Evolutionary conservation across 306 rosid genomes (phyloP).

Genomic region (Corylus heterophylla): DNA sequence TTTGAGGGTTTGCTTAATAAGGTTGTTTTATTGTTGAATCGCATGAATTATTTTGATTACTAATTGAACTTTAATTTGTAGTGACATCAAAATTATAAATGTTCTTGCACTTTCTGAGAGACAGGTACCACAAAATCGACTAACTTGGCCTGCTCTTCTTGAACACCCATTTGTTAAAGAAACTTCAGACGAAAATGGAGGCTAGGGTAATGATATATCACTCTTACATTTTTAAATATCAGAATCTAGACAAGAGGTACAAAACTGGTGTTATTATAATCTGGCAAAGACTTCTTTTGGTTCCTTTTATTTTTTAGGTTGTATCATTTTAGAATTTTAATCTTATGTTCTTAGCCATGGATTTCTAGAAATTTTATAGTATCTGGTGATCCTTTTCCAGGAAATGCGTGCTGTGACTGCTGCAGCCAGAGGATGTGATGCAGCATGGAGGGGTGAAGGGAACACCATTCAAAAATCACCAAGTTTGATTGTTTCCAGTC

Average conservation of each 20-base stretch:
- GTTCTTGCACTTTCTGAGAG: constrained; percentile 27
- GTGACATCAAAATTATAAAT: constrained; percentile 16
- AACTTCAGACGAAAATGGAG: constrained; percentile 51
- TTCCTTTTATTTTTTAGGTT: background rate
- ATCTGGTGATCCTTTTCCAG: constrained; percentile 40
- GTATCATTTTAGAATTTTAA: background rate
- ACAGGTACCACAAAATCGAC: constrained; percentile 90
- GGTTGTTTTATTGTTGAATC: constrained; percentile 52
- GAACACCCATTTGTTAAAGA: constrained; percentile 96
- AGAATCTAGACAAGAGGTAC: background rate
- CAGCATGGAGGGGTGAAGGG: constrained; percentile 56
- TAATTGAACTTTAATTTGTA: constrained; percentile 25
- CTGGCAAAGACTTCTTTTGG: background rate
- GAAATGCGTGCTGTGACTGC: constrained; percentile 46
- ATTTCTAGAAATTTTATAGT: background rate
- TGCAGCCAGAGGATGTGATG: constrained; percentile 44
- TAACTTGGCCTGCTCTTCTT: constrained; percentile 94
- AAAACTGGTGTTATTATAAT: constrained; percentile 3
- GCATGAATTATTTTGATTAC: constrained; percentile 9
- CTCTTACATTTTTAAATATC: constrained; percentile 16
- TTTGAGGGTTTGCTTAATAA: constrained; percentile 91
- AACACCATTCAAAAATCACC: constrained; percentile 40
- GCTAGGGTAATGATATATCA: constrained; percentile 53
- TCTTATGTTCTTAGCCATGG: background rate
- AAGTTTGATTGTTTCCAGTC: constrained; percentile 42